A percentile compares a stretch with the other conserved stretches of the same genome.
Evolutionary conservation across 2,329 filamentous ascomycete genomes (phyloP).

Genomic region (Gnomoniopsis sp.): DNA sequence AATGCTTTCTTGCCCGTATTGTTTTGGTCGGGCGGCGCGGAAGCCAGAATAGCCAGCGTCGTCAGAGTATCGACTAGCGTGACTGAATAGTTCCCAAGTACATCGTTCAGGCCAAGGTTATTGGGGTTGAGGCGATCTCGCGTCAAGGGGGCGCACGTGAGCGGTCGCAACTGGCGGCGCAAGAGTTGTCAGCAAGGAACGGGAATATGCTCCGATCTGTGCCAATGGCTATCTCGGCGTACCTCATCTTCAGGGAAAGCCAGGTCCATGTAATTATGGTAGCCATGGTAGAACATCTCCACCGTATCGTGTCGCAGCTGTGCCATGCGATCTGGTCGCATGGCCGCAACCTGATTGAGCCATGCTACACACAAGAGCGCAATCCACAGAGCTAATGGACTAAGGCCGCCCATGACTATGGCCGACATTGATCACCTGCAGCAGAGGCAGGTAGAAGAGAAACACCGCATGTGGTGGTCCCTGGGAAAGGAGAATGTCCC

Average conservation of each 20-base stretch:
- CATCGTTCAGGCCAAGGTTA: slow-evolving; percentile 88
- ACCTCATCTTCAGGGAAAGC: slow-evolving; percentile 95
- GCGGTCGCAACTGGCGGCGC: slow-evolving; percentile 65
- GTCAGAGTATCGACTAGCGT: slow-evolving; percentile 94
- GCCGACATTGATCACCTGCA: slow-evolving; percentile 34
- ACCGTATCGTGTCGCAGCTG: slow-evolving; percentile 58
- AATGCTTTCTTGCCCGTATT: slow-evolving; percentile 59
- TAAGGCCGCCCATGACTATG: slow-evolving; percentile 29
- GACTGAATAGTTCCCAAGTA: slow-evolving; percentile 93
- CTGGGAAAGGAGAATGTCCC: slow-evolving; percentile 10
- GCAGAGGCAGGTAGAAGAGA: slow-evolving; percentile 18
- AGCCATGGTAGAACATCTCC: slow-evolving; percentile 95
- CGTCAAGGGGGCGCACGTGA: slow-evolving; percentile 80
- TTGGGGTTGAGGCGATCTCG: slow-evolving; percentile 76
- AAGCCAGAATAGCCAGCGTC: slow-evolving; percentile 88
- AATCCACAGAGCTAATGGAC: slow-evolving; percentile 20
- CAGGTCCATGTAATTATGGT: slow-evolving; percentile 87
- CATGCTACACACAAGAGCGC: slow-evolving; percentile 36
- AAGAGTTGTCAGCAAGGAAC: slow-evolving; percentile 1
- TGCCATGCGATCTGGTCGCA: slow-evolving; percentile 53
- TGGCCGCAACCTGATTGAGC: slow-evolving; percentile 38
- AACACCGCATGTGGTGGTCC: slow-evolving; percentile 14
- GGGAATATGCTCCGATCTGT: slow-evolving; percentile 5
- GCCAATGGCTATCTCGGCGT: slow-evolving; percentile 15
- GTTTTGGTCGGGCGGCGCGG: slow-evolving; percentile 56